Conservation (phyloP, 768 basidiomycete species). For the Auriculariales sp. region DNA sequence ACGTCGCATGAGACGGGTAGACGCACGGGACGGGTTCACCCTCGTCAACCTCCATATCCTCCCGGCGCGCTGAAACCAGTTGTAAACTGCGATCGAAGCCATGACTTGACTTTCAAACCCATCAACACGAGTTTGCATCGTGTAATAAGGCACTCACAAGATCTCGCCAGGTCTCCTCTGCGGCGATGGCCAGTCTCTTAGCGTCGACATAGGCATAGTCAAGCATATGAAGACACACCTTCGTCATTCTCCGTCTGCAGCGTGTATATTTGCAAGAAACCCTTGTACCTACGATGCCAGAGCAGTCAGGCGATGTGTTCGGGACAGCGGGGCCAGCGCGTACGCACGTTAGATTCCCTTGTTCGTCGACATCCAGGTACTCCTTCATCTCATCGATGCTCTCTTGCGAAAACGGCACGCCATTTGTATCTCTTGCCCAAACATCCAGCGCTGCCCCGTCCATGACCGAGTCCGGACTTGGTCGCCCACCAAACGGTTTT, state of each 20-base stretch:
- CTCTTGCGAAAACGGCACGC: constrained; percentile 60
- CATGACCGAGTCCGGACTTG: constrained; percentile 11
- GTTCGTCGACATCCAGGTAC: constrained; percentile 60
- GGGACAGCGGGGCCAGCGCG: neutral
- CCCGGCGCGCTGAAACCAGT: constrained; percentile 41
- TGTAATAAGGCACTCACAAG: constrained; percentile 44
- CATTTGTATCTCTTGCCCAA: constrained; percentile 73
- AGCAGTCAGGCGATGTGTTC: neutral
- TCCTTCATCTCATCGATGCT: constrained; percentile 66
- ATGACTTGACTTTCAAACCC: constrained; percentile 53
- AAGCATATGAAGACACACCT: constrained; percentile 17
- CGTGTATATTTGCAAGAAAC: constrained; percentile 72
- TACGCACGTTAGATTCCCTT: constrained; percentile 54
- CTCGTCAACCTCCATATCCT: constrained; percentile 24
- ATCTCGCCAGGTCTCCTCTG: constrained; percentile 60
- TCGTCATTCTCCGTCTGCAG: constrained; percentile 77
- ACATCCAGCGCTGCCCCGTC: constrained; percentile 30
- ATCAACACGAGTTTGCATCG: too few species aligned
- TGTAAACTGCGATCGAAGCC: constrained; percentile 58
- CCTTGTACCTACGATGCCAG: constrained; percentile 40
- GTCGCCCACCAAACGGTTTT: constrained; percentile 11
- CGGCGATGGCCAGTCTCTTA: neutral
- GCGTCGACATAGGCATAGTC: neutral
- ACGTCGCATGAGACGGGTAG: neutral
- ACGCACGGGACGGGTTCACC: neutral